Evolutionary conservation across 257 asterid genomes (phyloP).

Genomic region (Vinca minor): DNA sequence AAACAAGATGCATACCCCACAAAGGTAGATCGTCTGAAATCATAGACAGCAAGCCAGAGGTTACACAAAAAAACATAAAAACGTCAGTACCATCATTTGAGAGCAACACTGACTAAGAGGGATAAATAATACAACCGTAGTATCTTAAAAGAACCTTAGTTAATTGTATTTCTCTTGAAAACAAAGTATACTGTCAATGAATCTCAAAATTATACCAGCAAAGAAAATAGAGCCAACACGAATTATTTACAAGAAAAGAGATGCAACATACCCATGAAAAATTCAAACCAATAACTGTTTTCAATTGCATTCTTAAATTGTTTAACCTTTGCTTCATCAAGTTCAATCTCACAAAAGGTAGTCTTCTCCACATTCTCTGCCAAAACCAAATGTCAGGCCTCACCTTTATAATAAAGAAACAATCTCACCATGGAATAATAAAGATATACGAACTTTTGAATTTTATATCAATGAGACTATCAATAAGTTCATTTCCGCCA

Average conservation of each 20-base stretch:
- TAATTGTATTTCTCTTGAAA: not conserved
- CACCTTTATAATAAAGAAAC: constrained; percentile 10
- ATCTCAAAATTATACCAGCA: not conserved
- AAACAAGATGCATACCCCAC: constrained; percentile 68
- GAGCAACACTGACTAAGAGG: not conserved
- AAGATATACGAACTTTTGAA: constrained; percentile 49
- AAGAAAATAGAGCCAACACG: not conserved
- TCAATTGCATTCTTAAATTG: constrained; percentile 54
- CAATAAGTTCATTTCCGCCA: constrained; percentile 97
- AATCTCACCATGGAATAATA: not conserved
- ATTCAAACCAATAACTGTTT: constrained; percentile 52
- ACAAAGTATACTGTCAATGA: not conserved
- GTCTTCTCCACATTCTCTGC: constrained; percentile 57
- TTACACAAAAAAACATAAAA: constrained; percentile 15
- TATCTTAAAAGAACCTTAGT: not conserved
- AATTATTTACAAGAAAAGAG: not conserved
- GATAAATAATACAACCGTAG: not conserved
- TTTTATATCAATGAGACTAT: constrained; percentile 74
- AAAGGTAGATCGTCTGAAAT: constrained; percentile 87
- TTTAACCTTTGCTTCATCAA: constrained; percentile 47
- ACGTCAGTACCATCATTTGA: not conserved
- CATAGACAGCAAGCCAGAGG: constrained; percentile 16
- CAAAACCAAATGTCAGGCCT: constrained; percentile 11
- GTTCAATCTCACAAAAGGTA: constrained; percentile 41
- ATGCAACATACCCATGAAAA: constrained; percentile 45